These are phyloP conservation scores for Ustilago tritici DNA, from an alignment of 1,284 basidiomycete species.

Conservation along the genomic window DNA sequence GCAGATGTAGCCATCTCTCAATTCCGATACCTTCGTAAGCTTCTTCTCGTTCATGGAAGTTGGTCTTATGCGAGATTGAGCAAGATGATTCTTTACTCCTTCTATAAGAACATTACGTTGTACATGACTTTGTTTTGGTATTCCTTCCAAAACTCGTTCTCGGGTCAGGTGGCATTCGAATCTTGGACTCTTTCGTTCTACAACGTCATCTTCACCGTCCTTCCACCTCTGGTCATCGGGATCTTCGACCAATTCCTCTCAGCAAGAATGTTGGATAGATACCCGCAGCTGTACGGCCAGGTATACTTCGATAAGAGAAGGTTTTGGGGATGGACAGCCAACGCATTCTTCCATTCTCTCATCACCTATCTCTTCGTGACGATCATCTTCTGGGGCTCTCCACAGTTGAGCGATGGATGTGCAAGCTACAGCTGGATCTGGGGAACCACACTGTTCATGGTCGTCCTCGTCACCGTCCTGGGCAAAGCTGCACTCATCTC, in stretches of 20 bases:
- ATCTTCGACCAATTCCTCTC: slow-evolving; percentile 98
- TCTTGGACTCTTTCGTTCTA: slow-evolving; percentile 89
- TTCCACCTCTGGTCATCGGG: slow-evolving; percentile 96
- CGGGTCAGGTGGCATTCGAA: slow-evolving; percentile 97
- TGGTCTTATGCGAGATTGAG: slow-evolving; percentile 97
- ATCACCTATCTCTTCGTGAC: slow-evolving; percentile 88
- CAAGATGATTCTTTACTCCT: slow-evolving; percentile 82
- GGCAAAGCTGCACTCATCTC: slow-evolving; percentile 97
- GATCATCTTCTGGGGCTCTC: slow-evolving; percentile 88
- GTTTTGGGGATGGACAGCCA: slow-evolving; percentile 93
- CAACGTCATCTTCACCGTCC: slow-evolving; percentile 73
- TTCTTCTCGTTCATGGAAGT: slow-evolving; percentile 94
- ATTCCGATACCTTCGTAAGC: slow-evolving; percentile 95
- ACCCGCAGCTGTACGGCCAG: slow-evolving; percentile 87
- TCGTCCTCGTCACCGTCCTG: slow-evolving; percentile 91
- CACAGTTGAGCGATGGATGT: slow-evolving; percentile 77
- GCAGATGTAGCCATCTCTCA: slow-evolving; percentile 98
- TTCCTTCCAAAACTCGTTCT: slow-evolving; percentile 87
- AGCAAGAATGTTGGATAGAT: slow-evolving; percentile 93
- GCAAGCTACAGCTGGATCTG: slow-evolving; percentile 97
- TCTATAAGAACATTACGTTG: slow-evolving; percentile 85
- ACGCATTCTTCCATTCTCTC: slow-evolving; percentile 84
- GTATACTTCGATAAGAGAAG: slow-evolving; percentile 62
- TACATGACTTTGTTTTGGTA: slow-evolving; percentile 99
- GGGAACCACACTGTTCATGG: slow-evolving; percentile 94